phyloP scores from a whole-genome alignment of 306 rosid species.

The Medicago ruthenica region DNA sequence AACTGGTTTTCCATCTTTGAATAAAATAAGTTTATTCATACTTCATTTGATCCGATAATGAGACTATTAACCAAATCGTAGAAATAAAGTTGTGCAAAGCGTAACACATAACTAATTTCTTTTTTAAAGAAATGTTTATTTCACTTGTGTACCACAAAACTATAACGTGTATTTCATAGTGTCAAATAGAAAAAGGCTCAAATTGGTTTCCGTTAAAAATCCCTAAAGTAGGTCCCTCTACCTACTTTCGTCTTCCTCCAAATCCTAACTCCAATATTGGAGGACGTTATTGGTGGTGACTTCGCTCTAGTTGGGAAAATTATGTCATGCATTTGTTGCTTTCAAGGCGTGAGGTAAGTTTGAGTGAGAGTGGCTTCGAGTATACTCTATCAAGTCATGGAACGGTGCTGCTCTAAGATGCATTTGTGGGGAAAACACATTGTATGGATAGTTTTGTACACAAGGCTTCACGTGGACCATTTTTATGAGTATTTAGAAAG shows the following conservation, averaged over 20 bases:
- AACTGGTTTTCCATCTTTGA: too few relatives aligned
- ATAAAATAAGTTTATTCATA: too few relatives aligned
- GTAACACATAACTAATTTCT: too few relatives aligned
- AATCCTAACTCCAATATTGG: too few relatives aligned
- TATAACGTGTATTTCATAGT: too few relatives aligned
- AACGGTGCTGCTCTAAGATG: neutral
- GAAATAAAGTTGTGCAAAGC: too few relatives aligned
- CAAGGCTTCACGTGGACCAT: neutral
- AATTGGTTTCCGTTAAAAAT: neutral
- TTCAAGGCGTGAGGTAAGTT: neutral
- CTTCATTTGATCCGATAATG: too few relatives aligned
- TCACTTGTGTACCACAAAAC: too few relatives aligned
- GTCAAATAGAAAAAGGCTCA: neutral
- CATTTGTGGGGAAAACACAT: neutral
- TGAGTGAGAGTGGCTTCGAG: neutral
- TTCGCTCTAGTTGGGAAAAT: neutral
- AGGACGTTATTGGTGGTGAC: neutral
- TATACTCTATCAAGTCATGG: neutral
- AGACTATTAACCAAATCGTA: too few relatives aligned
- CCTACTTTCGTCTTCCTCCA: neutral
- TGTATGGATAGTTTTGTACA: neutral
- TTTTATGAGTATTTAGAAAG: neutral
- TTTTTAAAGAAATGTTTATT: too few relatives aligned
- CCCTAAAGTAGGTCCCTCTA: neutral
- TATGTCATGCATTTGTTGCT: neutral